Evolutionary conservation across 2,329 filamentous ascomycete genomes (phyloP), one percentile per base, ranked within the genome.

Genomic region (Zasmidium angulare): DNA sequence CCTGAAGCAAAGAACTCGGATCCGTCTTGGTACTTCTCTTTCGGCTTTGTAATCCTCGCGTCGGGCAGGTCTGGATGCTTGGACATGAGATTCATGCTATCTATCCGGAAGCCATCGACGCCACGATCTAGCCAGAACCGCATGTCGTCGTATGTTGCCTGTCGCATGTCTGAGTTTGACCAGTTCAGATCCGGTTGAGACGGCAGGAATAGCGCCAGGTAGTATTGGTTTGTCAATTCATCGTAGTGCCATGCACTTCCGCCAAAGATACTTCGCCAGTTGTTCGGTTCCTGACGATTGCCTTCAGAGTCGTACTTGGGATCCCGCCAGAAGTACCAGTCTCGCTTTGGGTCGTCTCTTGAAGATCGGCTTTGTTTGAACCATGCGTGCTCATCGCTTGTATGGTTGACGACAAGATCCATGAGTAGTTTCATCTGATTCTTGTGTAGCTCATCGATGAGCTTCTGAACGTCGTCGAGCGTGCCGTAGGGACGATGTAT

Each of bases 241-340:
- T 80, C 78, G 73, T 75, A 80, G 1, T 76, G 76, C 78, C 76
- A 77, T 36, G 74, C 75, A 22, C 67, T 71, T 40, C 75, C 74
- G 36, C 74, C 74, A 2, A 76, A 67, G 21, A 75, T 71, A 64
- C 65, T 66, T 65, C 50, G 68, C 71, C 77, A 81, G 58, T 80
- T 88, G 54, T 84, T 88, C 1, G 86, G 86, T 1, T 84, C 83
- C 20, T 81, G 75, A 1, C 81, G 77, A 14, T 80, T 78, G 2
- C 85, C 85, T 1, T 83, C 57, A 1, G 71, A 69, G 46, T 85
- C 80, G 63, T 82, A 82, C n/a, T 3, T 79, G 84, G 1, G 82
- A 1, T 82, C 80, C 56, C 80, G 79, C 87, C 87, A 89, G 66
- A 88, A 85, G 66, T 87, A 88, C 80, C 82, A 88, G 66, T 86